Evolutionary conservation across 345 rosid species (phyloP).

Genomic region (Psidium friedrichsthalianum): DNA sequence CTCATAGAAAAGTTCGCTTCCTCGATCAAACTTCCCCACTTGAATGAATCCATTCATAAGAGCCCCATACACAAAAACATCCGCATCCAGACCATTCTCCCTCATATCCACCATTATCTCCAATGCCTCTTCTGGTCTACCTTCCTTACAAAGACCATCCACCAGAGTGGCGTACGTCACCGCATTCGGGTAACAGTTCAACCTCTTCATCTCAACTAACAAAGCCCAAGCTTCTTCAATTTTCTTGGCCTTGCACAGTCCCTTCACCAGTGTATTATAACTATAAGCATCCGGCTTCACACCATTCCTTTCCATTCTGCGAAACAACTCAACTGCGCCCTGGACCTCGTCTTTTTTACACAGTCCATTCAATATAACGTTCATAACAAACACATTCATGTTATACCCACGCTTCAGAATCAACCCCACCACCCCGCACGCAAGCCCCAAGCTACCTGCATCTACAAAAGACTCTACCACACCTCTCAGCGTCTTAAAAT

Average conservation of each 20-base stretch:
- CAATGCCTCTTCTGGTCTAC: slow-evolving; percentile 37
- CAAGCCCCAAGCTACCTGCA: slow-evolving; percentile 14
- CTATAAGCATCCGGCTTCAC: slow-evolving; percentile 28
- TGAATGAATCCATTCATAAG: slow-evolving; percentile 21
- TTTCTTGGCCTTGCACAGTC: slow-evolving; percentile 36
- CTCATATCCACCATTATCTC: slow-evolving; percentile 29
- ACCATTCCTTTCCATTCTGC: slow-evolving; percentile 23
- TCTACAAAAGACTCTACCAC: slow-evolving; percentile 42
- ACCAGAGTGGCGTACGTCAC: slow-evolving; percentile 37
- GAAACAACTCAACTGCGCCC: slow-evolving; percentile 25
- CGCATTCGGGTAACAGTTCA: slow-evolving; percentile 21
- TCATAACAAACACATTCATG: slow-evolving; percentile 26
- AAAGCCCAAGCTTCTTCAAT: slow-evolving; percentile 25
- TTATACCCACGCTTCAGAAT: slow-evolving; percentile 48
- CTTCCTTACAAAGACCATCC: slow-evolving; percentile 48
- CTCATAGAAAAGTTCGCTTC: slow-evolving; percentile 31
- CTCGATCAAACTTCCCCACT: slow-evolving; percentile 22
- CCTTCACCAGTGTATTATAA: slow-evolving; percentile 35
- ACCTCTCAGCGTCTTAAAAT: slow-evolving; percentile 39
- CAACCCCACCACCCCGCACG: slow-evolving; percentile 37
- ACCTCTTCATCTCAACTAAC: slow-evolving; percentile 32
- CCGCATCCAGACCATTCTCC: slow-evolving; percentile 26
- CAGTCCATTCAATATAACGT: slow-evolving; percentile 44
- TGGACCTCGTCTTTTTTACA: slow-evolving; percentile 21
- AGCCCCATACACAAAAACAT: slow-evolving; percentile 30